Evolutionary conservation across 2,329 filamentous ascomycete species (phyloP).

Genomic region (Apiospora hydei): DNA sequence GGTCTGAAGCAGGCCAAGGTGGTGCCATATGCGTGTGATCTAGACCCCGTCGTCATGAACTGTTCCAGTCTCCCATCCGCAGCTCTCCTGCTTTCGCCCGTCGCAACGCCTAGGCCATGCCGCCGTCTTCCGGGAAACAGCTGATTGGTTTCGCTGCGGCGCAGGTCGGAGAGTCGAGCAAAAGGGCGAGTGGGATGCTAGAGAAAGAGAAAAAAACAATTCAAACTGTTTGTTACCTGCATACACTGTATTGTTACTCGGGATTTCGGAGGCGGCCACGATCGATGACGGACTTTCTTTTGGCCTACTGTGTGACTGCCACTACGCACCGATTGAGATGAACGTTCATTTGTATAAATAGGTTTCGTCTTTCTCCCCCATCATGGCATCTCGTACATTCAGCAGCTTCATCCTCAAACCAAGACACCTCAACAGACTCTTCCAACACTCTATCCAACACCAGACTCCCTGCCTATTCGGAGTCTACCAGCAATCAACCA

Average conservation of each 20-base stretch:
- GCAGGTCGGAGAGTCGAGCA: not conserved
- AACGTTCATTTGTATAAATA: conserved; percentile 21
- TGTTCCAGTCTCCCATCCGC: not conserved
- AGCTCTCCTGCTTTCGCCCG: conserved; percentile 6
- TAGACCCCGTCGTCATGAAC: conserved; percentile 7
- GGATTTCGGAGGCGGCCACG: not conserved
- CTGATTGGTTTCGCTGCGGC: conserved; percentile 1
- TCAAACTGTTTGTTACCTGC: not conserved
- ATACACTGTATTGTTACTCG: not conserved
- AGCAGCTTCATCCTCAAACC: not conserved
- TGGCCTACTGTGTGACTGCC: not conserved
- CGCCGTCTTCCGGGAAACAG: conserved; percentile 12
- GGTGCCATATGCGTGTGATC: conserved; percentile 21
- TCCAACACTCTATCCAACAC: not conserved
- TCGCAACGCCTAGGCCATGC: not conserved
- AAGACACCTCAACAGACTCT: not conserved
- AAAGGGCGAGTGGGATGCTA: not conserved
- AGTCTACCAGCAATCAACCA: not conserved
- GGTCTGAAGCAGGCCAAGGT: not conserved
- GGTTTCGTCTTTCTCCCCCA: not conserved
- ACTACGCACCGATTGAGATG: not conserved
- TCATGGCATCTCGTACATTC: conserved; percentile 3
- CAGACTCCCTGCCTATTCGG: conserved; percentile 1
- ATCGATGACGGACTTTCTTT: not conserved
- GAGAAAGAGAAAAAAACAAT: not conserved